Base-by-base conservation (phyloP, 345 rosid genomes). In the Brassica carinata region DNA sequence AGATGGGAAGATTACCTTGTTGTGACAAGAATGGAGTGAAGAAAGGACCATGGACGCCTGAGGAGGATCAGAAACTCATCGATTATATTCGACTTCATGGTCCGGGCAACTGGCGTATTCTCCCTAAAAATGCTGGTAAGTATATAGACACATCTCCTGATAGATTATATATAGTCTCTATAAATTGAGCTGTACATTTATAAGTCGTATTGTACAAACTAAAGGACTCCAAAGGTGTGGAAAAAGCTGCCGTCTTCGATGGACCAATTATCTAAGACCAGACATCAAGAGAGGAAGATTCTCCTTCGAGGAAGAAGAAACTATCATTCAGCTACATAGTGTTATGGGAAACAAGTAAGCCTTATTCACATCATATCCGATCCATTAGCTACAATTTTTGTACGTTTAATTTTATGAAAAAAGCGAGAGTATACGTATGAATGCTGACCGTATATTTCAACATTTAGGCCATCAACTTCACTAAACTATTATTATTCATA, bases 201-300 rank as follows among this genome's bases (percentile, higher is more conserved):
- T 74, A 33, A 40, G 9, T 40, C 7, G 15, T 73, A 40, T 67
- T n/a, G 10, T 65, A 38, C 19, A 10, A 67, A 74, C 38, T 75
- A 67, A 48, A 95, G 99, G 94, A 59, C 96, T 96, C 29, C 88
- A 91, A 82, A 88, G 99, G 79, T 96, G 99, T 38, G 99, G 99
- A 30, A 96, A 96, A 88, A 96, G 99, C 61, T 96, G 99, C 31
- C 97, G 99, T 18, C 94, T 96, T 4, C 89, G 99, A 61, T 96
- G 99, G 99, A 93, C 97, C 11, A 96, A 96, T 82, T 96, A 96
- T 69, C 86, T 96, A 74, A 84, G 98, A 53, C 97, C 99, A 27
- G 99, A 93, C 78, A 96, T 93, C 76, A 96, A 86, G 87, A 89
- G 99, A 84, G 99, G 99, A 59, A 82, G 94, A 71, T 93, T 96